Conservation (phyloP, 2,329 filamentous ascomycete genomes). For the Xylaria polymorpha region DNA sequence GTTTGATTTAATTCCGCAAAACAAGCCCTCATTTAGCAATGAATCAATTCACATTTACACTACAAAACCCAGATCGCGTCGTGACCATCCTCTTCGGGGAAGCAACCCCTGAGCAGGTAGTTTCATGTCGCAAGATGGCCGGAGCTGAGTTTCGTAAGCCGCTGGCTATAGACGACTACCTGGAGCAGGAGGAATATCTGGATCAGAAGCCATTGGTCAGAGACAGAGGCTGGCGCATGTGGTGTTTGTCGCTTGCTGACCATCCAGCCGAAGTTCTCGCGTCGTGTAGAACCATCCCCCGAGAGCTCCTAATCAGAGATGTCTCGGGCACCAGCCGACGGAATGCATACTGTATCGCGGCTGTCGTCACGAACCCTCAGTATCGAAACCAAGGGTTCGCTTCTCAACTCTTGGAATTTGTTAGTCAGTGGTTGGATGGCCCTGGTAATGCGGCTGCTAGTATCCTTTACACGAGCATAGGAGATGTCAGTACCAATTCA, state of each 20-base stretch:
- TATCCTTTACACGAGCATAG: constrained; percentile 11
- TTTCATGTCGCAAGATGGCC: constrained; percentile 7
- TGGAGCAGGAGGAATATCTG: constrained; percentile 8
- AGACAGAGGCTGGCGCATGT: not conserved
- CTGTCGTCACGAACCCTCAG: constrained; percentile 3
- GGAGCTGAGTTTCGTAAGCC: constrained; percentile 5
- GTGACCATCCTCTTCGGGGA: not conserved
- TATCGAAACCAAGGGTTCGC: not conserved
- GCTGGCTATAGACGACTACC: not conserved
- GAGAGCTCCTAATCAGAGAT: constrained; percentile 4
- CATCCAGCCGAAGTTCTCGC: not conserved
- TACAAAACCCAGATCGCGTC: not conserved
- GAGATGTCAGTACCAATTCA: constrained; percentile 1
- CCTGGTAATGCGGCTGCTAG: constrained; percentile 6
- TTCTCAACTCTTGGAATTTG: not conserved
- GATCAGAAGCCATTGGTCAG: constrained; percentile 11
- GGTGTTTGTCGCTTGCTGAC: constrained; percentile 5
- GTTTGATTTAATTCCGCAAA: not conserved
- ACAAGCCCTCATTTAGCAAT: not conserved
- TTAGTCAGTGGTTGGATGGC: not conserved
- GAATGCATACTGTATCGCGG: not conserved
- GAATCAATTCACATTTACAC: not conserved
- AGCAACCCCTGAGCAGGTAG: constrained; percentile 10
- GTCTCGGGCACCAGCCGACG: not conserved
- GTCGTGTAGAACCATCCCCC: constrained; percentile 6